Conservation (phyloP, 257 asterid species). For the Petrea volubilis region DNA sequence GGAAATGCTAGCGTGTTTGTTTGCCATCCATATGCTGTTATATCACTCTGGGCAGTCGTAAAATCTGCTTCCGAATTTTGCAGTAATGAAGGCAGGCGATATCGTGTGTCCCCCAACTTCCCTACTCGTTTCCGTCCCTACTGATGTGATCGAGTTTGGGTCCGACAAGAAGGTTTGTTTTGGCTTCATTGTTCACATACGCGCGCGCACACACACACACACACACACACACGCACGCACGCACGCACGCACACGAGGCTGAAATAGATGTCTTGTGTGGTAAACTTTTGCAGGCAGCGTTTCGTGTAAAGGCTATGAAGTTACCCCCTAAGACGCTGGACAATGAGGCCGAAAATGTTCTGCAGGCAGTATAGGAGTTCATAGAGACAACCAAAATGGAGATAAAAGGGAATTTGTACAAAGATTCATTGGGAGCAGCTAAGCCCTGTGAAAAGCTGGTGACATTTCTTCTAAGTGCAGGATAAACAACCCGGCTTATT, state of each 20-base stretch:
- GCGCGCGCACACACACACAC: too few relatives aligned
- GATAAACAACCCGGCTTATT: too few relatives aligned
- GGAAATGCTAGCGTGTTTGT: not conserved
- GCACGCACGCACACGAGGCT: too few relatives aligned
- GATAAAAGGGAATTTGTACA: conserved; percentile 36
- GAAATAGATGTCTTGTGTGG: not conserved
- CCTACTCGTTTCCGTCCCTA: conserved; percentile 79
- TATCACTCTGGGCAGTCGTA: too few relatives aligned
- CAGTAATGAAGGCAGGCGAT: conserved; percentile 76
- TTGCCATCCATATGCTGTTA: too few relatives aligned
- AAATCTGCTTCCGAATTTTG: conserved; percentile 19
- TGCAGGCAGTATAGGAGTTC: conserved; percentile 42
- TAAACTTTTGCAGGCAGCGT: conserved; percentile 44
- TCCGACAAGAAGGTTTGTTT: conserved; percentile 58
- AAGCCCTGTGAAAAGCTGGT: conserved; percentile 28
- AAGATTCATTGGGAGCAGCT: conserved; percentile 34
- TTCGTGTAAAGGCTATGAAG: conserved; percentile 78
- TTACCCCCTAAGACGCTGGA: conserved; percentile 32
- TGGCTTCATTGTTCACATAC: not conserved
- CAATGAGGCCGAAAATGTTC: conserved; percentile 30
- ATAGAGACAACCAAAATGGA: too few relatives aligned
- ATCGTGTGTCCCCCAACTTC: conserved; percentile 59
- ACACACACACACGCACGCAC: too few relatives aligned
- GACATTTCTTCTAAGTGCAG: conserved; percentile 36
- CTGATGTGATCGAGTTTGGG: conserved; percentile 77